These are phyloP conservation scores for Thraustochytrium sp. DNA, from an alignment of 352 stramenopile species.

Conservation along the genomic window DNA sequence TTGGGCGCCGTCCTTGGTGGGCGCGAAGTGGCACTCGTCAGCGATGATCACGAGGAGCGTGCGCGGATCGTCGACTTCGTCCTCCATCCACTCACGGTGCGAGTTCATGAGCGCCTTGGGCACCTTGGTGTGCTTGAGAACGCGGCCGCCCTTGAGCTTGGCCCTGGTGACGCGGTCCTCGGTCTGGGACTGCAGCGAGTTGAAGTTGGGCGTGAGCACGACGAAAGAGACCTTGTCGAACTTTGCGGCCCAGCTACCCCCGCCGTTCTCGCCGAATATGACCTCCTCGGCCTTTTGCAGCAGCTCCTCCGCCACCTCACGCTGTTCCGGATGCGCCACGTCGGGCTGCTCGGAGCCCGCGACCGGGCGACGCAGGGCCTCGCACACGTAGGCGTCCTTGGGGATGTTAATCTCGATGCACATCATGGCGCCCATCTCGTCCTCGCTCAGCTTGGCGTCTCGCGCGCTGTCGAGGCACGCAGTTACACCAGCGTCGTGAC, in stretches of 20 bases:
- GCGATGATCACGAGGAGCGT: not conserved
- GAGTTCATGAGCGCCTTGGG: not conserved
- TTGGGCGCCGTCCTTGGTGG: not conserved
- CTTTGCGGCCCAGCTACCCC: not conserved
- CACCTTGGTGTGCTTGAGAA: not conserved
- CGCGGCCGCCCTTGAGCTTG: not conserved
- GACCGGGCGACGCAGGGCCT: not conserved
- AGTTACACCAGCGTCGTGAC: not conserved
- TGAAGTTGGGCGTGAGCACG: not conserved
- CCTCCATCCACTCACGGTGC: not conserved
- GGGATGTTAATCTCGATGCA: not conserved
- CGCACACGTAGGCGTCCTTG: not conserved
- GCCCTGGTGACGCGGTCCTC: not conserved
- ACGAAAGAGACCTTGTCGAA: conserved; percentile 3
- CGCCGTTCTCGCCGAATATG: not conserved
- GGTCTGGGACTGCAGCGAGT: not conserved
- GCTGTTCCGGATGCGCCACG: not conserved
- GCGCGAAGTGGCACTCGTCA: not conserved
- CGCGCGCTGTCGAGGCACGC: not conserved
- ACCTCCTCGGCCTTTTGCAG: not conserved
- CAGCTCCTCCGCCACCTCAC: not conserved
- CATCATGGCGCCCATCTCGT: not conserved
- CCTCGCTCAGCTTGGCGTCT: not conserved
- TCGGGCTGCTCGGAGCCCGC: not conserved
- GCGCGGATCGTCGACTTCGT: not conserved